Evolutionary conservation across 2,329 filamentous ascomycete species (phyloP), one percentile per base, ranked within the genome.

Genomic region (Fusarium nygamai): DNA sequence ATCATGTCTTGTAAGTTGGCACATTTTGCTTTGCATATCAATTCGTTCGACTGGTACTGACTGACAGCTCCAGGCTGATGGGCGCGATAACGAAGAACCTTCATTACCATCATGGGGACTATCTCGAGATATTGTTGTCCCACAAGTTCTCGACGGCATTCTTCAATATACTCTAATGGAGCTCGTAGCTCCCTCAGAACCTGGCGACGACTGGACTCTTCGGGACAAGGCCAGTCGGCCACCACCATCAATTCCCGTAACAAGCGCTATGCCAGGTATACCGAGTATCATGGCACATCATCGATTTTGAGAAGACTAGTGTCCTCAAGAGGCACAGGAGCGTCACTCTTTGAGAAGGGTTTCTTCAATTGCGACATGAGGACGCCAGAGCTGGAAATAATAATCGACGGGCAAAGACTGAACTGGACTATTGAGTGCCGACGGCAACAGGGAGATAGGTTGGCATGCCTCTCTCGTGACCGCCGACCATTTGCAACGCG

Each of bases 151-250:
- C 67, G 83, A 85, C 43, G 87, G 86, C 17, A 79, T 84, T 29
- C 74, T 88, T 48, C 83, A 85, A 62, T 88, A 89, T 75, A 84
- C 83, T 14, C 67, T 86, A 58, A 86, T 87, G 84, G 85, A 87
- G 68, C 80, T 86, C 48, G 80, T 85, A 44, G 82, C 82, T 46
- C 79, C 81, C 22, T 80, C 78, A 63, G 81, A 83, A 50, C 74
- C 81, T 3, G 81, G 82, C 39, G 81, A 82, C 63, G 79, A 84
- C 69, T 85, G 83, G 82, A 80, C 80, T 22, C 75, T 86, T 24
- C 79, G 79, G 41, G 81, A 83, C 69, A 82, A 82, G 64, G 61
- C 65, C 59, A 69, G 64, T 53, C 72, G 75, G 57, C 77, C 75
- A 56, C 77, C 80, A 38, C 78, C 78, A 36, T 77, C 74, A 58